phyloP scores from a whole-genome alignment of 495 filamentous ascomycete genomes.

The Penicillium steckii region DNA sequence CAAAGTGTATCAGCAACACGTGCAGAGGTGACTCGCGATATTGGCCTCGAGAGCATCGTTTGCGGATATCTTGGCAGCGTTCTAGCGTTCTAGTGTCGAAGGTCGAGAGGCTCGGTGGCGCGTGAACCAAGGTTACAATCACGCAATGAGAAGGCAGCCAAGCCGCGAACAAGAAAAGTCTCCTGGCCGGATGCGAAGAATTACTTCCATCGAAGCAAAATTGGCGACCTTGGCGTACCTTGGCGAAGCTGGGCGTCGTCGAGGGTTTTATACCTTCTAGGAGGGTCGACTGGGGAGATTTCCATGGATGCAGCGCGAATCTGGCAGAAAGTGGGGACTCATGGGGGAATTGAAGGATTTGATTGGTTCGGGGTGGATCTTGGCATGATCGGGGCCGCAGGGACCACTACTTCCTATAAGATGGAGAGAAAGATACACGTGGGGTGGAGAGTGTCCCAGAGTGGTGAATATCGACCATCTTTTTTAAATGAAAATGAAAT shows the following conservation, averaged over 20 bases:
- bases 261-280: background rate
- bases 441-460: background rate
- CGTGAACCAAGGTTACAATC: conserved; percentile 11
- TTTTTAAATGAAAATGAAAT: no score
- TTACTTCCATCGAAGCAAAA: conserved; percentile 7
- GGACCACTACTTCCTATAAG: conserved; percentile 18
- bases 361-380: background rate
- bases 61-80: conserved; percentile 15
- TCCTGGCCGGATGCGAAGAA: background rate
- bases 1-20: conserved; percentile 11
- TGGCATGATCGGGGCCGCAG: conserved; percentile 11
- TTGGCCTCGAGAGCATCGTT: conserved; percentile 4
- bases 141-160: conserved; percentile 12
- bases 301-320: no score
- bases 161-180: background rate
- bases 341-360: no score
- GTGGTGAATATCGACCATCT: no score
- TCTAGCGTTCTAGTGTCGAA: conserved; percentile 12
- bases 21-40: conserved; percentile 15
- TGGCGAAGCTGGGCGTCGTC: conserved; percentile 17
- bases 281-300: background rate
- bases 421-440: conserved; percentile 10
- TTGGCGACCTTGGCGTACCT: conserved; percentile 20
- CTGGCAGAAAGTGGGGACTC: background rate
- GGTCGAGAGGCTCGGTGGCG: conserved; percentile 12